Evolutionary conservation across 345 rosid species (phyloP).

Genomic region (Pugionium dolabratum): DNA sequence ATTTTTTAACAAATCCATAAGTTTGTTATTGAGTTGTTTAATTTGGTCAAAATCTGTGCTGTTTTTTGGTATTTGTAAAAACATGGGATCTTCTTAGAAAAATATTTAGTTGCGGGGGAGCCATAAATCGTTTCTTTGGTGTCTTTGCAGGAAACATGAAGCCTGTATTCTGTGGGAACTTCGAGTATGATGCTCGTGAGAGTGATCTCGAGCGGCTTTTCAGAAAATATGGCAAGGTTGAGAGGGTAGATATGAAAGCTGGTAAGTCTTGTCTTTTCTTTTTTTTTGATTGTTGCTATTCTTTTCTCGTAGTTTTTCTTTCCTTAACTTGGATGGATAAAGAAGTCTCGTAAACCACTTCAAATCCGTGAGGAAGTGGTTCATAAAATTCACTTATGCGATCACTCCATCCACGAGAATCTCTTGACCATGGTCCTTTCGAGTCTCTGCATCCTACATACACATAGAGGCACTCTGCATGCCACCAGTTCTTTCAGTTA

Average conservation of each 20-base stretch:
- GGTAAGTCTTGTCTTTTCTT: constrained; percentile 54
- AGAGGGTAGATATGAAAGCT: constrained; percentile 93
- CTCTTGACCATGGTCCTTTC: not conserved
- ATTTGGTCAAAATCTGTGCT: not conserved
- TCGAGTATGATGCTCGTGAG: constrained; percentile 87
- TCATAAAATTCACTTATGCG: not conserved
- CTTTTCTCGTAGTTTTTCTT: not conserved
- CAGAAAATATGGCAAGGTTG: constrained; percentile 83
- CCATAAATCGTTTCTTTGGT: not conserved
- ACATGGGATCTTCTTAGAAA: too few relatives aligned
- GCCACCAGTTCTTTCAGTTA: not conserved
- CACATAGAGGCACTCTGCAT: not conserved
- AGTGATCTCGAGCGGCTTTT: constrained; percentile 85
- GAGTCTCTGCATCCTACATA: not conserved
- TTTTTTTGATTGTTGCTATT: not conserved
- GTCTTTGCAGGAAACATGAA: constrained; percentile 50
- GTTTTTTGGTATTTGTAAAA: not conserved
- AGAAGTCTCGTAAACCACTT: constrained; percentile 18
- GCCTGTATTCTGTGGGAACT: constrained; percentile 93
- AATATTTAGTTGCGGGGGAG: too few relatives aligned
- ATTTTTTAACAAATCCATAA: not conserved
- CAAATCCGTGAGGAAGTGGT: constrained; percentile 15
- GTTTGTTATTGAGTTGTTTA: not conserved
- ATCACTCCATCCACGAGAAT: not conserved
- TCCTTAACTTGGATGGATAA: not conserved